Evolutionary conservation across 78 protist species (phyloP), one percentile per base, ranked within the genome.

Genomic region (Thecamonas trahens): DNA sequence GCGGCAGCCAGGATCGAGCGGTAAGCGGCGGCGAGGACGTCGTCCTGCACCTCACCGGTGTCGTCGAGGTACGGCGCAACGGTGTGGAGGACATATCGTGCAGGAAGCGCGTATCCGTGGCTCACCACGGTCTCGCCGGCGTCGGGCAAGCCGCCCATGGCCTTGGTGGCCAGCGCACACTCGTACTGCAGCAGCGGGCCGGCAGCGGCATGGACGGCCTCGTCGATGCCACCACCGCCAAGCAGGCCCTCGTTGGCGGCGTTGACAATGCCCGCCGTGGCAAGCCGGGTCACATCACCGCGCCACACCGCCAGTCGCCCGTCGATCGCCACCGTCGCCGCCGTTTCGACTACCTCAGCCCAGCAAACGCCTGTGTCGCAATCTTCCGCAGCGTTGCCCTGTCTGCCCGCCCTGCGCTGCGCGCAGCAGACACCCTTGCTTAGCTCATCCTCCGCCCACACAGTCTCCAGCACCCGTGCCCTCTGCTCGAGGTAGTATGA

Each of bases 151-250:
- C 22, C 22, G n/a, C n/a, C n/a, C n/a, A n/a, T n/a, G 55, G 20
- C 55, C 55, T 50, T 50, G 20, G 55, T 50, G 20, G 22, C 22
- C 55, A 50, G 20, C 20, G 55, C 55, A 22, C 55, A 50, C 22
- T 50, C 55, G 20, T 22, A 24, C 22, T 50, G 55, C 20, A 50
- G 55, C 22, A 50, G 55, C 20, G 55, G 55, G 34, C 55, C 55
- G 20, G 55, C 55, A 24, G 55, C 55, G 20, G 20, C 22, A 50
- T 50, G 55, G 20, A 50, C 55, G 55, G 55, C 55, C 55, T 50
- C 55, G 55, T 50, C 55, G 20, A 50, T 50, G 22, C 55, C 55
- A 50, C 55, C 55, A 24, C 55, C 55, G 22, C 55, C 55, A 50
- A 50, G 55, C 22, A 50, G 22, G 22, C 55, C 55, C 22, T 50